A percentile compares a stretch with the other conserved stretches of the same genome.
Evolutionary conservation across 1,284 basidiomycete genomes (phyloP).

Genomic region (Neonothopanus nambi): DNA sequence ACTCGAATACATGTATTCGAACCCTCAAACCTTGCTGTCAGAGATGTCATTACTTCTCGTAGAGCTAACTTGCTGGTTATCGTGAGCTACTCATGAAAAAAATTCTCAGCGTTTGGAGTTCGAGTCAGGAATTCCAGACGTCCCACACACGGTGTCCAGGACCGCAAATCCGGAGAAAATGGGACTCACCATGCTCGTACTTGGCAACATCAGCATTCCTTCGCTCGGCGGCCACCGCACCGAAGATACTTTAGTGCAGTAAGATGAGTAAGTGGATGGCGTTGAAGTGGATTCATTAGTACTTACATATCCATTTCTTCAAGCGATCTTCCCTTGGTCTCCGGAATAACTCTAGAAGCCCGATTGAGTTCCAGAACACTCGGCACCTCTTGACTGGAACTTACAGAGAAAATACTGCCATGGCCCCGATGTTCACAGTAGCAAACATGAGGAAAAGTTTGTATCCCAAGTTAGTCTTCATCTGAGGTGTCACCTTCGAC

Average conservation of each 20-base stretch:
- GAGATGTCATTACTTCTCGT: not conserved
- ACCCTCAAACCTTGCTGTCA: constrained; percentile 3
- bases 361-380: not conserved
- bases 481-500: constrained; percentile 58
- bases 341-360: constrained; percentile 56
- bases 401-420: constrained; percentile 37
- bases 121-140: not conserved
- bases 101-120: not conserved
- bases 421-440: constrained; percentile 48
- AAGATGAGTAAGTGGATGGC: no score
- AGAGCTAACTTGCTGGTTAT: constrained; percentile 1
- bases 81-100: not conserved
- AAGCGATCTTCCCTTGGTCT: constrained; percentile 73
- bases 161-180: not conserved
- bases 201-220: constrained; percentile 55
- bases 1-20: no score
- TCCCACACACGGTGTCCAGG: not conserved
- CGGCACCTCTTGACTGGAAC: constrained; percentile 1
- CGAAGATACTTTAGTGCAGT: constrained; percentile 51
- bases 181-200: constrained; percentile 42
- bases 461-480: constrained; percentile 53
- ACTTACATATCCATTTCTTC: constrained; percentile 73
- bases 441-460: constrained; percentile 63
- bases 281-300: no score
- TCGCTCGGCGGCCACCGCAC: constrained; percentile 57